Base-by-base conservation (phyloP, 192 early-diverging fungal species). In the Entomortierella parvispora region DNA sequence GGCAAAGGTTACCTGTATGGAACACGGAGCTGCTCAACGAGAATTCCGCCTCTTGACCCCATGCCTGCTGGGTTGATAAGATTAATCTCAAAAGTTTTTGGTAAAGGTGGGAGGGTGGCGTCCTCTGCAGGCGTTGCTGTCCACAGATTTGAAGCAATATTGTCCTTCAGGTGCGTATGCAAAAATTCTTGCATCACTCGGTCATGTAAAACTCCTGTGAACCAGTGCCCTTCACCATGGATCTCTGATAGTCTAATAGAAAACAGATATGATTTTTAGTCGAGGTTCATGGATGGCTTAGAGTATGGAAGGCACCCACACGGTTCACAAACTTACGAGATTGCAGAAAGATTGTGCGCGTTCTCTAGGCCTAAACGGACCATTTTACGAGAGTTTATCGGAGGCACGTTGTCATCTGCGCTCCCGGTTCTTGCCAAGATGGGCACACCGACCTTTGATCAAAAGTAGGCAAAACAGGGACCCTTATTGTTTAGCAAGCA, bases 361-460 rank as follows among this genome's bases (percentile, higher is more conserved):
- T 88, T 84, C 58, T 93, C 91, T 62, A 90, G 86, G 0, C 89
- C 84, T 20, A 93, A 56, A 11, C 92, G 79, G 11, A 88, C 80
- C 47, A 90, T 74, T 28, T 87, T 86, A 1, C 91, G 58, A 0
- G 87, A 84, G 61, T 92, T 89, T 26, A 91, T 59, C 2, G 92
- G 91, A 0, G 92, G 91, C 0, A 93, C 92, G 70, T 93, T 93
- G 53, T 91, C 85, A 51, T 93, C 92, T 8, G 81, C 77, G 49
- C 83, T 75, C 0, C 92, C 92, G 20, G 68, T 77, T 7, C 90
- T 76, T 7, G 86, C 87, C 25, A 92, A 55, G 22, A 93, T 82
- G 9, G 91, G 88, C 14, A 93, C 68, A 0, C 89, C 89, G 12
- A 82, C 87, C 90, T 91, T 68, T 29, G 14, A 46, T 46, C 11